Evolutionary conservation across 805 yeast species (phyloP).

Genomic region (Yamadazyma sp.): DNA sequence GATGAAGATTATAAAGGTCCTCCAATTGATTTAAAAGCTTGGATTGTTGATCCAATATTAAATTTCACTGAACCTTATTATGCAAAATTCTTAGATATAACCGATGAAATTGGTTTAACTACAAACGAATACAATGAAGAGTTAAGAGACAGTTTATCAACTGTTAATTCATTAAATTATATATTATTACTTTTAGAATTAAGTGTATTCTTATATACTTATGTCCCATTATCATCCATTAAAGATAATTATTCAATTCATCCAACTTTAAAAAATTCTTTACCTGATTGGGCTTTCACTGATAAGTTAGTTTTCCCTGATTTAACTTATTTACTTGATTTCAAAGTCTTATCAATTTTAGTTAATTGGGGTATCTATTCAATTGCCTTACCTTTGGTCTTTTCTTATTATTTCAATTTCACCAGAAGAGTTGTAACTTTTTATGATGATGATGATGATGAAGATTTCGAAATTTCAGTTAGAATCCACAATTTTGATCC

Average conservation of each 20-base stretch:
- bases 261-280: constrained; percentile 32
- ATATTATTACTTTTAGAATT: constrained; percentile 29
- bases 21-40: constrained; percentile 37
- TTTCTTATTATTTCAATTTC: constrained; percentile 52
- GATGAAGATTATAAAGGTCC: constrained; percentile 38
- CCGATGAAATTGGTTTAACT: constrained; percentile 36
- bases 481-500: constrained; percentile 51
- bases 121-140: constrained; percentile 32
- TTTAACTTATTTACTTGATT: constrained; percentile 28
- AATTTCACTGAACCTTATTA: constrained; percentile 23
- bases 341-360: constrained; percentile 28
- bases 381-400: constrained; percentile 37
- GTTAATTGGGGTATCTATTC: constrained; percentile 41
- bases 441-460: constrained; percentile 24
- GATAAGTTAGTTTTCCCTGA: constrained; percentile 29
- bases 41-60: constrained; percentile 37
- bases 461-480: constrained; percentile 27
- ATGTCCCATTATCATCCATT: constrained; percentile 33
- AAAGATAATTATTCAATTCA: constrained; percentile 35
- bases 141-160: constrained; percentile 39
- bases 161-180: constrained; percentile 33
- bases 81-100: constrained; percentile 25
- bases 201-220: constrained; percentile 27
- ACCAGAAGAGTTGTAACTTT: constrained; percentile 35
- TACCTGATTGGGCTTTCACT: constrained; percentile 13